Evolutionary conservation across 106 monocot species (phyloP).

Genomic region (Iris macrosiphon): DNA sequence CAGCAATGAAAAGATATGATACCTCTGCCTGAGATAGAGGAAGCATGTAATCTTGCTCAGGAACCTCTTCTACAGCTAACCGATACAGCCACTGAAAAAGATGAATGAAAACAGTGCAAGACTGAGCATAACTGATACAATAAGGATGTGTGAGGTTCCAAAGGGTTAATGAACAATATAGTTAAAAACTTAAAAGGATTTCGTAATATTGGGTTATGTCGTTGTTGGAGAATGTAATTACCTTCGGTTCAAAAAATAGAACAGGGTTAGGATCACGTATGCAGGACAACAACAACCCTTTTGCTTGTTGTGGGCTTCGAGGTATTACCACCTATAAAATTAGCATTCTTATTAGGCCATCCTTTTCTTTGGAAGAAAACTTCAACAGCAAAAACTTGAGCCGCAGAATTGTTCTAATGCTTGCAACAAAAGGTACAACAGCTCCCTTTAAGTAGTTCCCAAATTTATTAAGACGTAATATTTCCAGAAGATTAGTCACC

Average conservation of each 20-base stretch:
- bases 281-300: constrained; percentile 75
- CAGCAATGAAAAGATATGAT: constrained; percentile 4
- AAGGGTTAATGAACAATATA: no score
- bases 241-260: constrained; percentile 99
- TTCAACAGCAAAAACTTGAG: no score
- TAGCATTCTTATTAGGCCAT: no score
- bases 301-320: constrained; percentile 85
- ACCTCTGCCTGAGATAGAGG: constrained; percentile 96
- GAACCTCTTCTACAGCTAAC: constrained; percentile 93
- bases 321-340: constrained; percentile 97
- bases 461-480: not conserved
- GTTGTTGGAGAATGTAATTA: no score
- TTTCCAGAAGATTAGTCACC: not conserved
- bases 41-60: constrained; percentile 88
- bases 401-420: no score
- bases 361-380: no score
- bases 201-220: no score
- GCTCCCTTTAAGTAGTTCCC: not conserved
- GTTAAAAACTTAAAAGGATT: no score
- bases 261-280: constrained; percentile 97
- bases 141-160: no score
- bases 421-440: no score
- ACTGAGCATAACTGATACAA: no score
- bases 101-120: not conserved
- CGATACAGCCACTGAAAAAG: constrained; percentile 77